Conservation (phyloP, 169 alveolate species). For the Cryptosporidium xiaoi region DNA sequence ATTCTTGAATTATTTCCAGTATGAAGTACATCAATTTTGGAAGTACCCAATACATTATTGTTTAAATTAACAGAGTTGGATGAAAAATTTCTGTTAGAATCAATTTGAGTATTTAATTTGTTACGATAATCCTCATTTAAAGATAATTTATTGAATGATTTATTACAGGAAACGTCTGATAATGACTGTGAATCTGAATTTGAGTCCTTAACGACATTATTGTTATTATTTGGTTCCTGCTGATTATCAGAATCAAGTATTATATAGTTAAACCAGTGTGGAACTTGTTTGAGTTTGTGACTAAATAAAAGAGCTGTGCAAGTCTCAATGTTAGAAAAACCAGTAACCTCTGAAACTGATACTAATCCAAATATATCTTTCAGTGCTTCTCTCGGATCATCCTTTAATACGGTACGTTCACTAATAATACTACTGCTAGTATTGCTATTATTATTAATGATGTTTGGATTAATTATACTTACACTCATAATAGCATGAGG, state of each 20-base stretch:
- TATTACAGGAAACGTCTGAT: background rate
- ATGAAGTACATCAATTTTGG: conserved; percentile 63
- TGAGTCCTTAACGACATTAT: background rate
- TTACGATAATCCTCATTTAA: conserved; percentile 21
- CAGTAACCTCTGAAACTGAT: conserved; percentile 62
- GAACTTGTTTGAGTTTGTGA: conserved; percentile 11
- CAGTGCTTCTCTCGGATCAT: conserved; percentile 42
- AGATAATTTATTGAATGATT: conserved; percentile 9
- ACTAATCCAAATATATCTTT: conserved; percentile 59
- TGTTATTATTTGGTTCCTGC: background rate
- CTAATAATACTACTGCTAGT: background rate
- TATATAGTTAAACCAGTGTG: conserved; percentile 69
- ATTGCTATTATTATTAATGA: background rate
- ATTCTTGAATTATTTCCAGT: conserved; percentile 69
- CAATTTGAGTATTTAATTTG: background rate
- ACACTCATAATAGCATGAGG: conserved; percentile 42
- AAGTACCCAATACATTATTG: conserved; percentile 1
- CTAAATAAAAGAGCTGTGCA: conserved; percentile 51
- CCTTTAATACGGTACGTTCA: background rate
- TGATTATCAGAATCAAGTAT: conserved; percentile 48
- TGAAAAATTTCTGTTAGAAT: background rate
- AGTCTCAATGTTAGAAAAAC: conserved; percentile 66
- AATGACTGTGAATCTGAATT: conserved; percentile 12
- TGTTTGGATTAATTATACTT: background rate
- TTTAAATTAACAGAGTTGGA: conserved; percentile 2